phyloP scores from a whole-genome alignment of 2,329 filamentous ascomycete genomes.

The Penicillium italicum region DNA sequence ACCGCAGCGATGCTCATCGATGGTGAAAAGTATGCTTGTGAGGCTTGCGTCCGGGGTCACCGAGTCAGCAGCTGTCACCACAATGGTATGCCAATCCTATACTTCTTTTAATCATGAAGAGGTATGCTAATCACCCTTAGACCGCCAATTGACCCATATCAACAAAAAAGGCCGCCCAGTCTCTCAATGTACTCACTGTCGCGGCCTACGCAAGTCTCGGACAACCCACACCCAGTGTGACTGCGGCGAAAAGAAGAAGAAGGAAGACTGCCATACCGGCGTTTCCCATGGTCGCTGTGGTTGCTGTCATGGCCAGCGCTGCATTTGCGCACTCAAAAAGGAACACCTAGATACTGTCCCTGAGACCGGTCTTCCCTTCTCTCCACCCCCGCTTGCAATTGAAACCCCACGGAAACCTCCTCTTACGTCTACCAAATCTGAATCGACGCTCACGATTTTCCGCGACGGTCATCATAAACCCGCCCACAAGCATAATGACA shows the following conservation, averaged over 20 bases:
- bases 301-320: slow-evolving; percentile 58
- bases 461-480: slow-evolving; percentile 64
- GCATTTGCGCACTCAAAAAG: slow-evolving; percentile 59
- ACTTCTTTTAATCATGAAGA: too few species aligned
- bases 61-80: slow-evolving; percentile 99
- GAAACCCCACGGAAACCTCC: slow-evolving; percentile 53
- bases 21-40: slow-evolving; percentile 97
- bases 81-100: slow-evolving; percentile 63
- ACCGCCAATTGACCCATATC: slow-evolving; percentile 88
- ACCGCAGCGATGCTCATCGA: slow-evolving; percentile 68
- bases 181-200: slow-evolving; percentile 96
- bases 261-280: slow-evolving; percentile 37
- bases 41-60: slow-evolving; percentile 96
- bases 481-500: slow-evolving; percentile 61
- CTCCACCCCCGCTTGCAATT: slow-evolving; percentile 37
- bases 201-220: slow-evolving; percentile 91
- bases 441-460: slow-evolving; percentile 58
- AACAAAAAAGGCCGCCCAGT: slow-evolving; percentile 97
- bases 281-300: slow-evolving; percentile 41
- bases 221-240: slow-evolving; percentile 94
- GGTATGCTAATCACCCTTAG: slow-evolving; percentile 47
- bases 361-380: slow-evolving; percentile 44
- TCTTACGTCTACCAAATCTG: slow-evolving; percentile 56
- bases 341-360: slow-evolving; percentile 52
- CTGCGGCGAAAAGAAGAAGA: slow-evolving; percentile 87